Conservation (phyloP, 2,329 filamentous ascomycete species). For the Acrocalymma vagum region DNA sequence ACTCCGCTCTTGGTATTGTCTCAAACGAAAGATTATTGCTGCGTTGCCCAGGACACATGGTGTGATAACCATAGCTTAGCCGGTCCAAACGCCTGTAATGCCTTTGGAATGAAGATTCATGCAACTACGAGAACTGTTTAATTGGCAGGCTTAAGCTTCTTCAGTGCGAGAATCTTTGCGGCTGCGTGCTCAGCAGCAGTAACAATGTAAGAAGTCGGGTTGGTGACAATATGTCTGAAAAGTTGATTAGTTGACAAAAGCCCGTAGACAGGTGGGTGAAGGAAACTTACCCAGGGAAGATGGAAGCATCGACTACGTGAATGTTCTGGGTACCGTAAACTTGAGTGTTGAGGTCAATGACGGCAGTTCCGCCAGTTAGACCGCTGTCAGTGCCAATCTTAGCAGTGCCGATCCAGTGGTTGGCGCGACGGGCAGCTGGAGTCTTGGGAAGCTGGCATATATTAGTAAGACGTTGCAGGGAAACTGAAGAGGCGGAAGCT, state of each 20-base stretch:
- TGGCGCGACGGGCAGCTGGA: slow-evolving; percentile 49
- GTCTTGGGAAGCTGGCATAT: slow-evolving; percentile 42
- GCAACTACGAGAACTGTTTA: too few species aligned
- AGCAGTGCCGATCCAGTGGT: slow-evolving; percentile 63
- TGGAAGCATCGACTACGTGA: slow-evolving; percentile 57
- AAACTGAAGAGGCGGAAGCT: background rate
- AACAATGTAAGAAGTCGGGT: slow-evolving; percentile 50
- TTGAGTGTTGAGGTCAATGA: slow-evolving; percentile 60
- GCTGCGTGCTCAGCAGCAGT: slow-evolving; percentile 46
- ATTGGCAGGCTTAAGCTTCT: slow-evolving; percentile 5
- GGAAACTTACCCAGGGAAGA: slow-evolving; percentile 52
- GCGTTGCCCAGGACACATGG: too few species aligned
- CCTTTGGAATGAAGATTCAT: too few species aligned
- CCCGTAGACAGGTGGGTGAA: background rate
- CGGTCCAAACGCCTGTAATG: too few species aligned
- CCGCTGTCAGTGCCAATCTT: slow-evolving; percentile 61
- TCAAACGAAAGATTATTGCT: too few species aligned
- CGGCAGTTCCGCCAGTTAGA: slow-evolving; percentile 52
- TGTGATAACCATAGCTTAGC: too few species aligned
- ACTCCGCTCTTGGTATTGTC: too few species aligned
- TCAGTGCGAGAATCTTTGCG: slow-evolving; percentile 46
- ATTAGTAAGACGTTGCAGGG: slow-evolving; percentile 12
- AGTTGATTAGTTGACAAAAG: slow-evolving; percentile 17
- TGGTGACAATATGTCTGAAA: slow-evolving; percentile 43
- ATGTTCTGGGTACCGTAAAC: slow-evolving; percentile 58